Percentiles rank a stretch among this genome's conserved stretches.
phyloP scores from a whole-genome alignment of 495 filamentous ascomycete species.

The Pseudevernia furfuracea region DNA sequence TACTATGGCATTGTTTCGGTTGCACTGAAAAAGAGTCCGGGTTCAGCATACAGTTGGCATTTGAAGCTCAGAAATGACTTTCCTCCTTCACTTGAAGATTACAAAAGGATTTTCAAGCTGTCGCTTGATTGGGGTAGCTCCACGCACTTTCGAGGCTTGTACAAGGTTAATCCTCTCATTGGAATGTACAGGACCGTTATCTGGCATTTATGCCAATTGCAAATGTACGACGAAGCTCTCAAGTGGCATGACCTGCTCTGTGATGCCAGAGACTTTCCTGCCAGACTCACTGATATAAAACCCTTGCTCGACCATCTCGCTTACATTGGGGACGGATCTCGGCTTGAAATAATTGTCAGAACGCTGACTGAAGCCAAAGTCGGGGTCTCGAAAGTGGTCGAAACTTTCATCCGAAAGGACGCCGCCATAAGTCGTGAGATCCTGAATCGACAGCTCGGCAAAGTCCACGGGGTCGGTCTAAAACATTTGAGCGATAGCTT shows the following conservation, averaged over 20 bases:
- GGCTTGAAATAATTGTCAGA: slow-evolving; percentile 19
- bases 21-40: slow-evolving; percentile 33
- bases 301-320: slow-evolving; percentile 38
- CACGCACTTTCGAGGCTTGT: slow-evolving; percentile 35
- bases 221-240: slow-evolving; percentile 42
- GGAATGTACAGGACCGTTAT: slow-evolving; percentile 56
- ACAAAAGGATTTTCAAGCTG: slow-evolving; percentile 34
- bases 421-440: slow-evolving; percentile 31
- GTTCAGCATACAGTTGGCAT: slow-evolving; percentile 44
- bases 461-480: slow-evolving; percentile 39
- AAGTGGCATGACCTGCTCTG: slow-evolving; percentile 54
- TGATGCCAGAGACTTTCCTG: slow-evolving; percentile 44
- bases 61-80: slow-evolving; percentile 30
- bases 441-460: slow-evolving; percentile 38
- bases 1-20: slow-evolving; percentile 45
- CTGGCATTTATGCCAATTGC: slow-evolving; percentile 44
- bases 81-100: slow-evolving; percentile 30
- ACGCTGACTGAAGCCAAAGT: slow-evolving; percentile 26
- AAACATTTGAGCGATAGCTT: slow-evolving; percentile 54
- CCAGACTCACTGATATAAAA: slow-evolving; percentile 31
- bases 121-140: slow-evolving; percentile 24
- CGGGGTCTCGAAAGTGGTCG: slow-evolving; percentile 19
- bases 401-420: slow-evolving; percentile 18
- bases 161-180: slow-evolving; percentile 44
- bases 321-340: slow-evolving; percentile 27